Evolutionary conservation across 2,329 filamentous ascomycete species (phyloP).

Genomic region (Colletotrichum spinosum): DNA sequence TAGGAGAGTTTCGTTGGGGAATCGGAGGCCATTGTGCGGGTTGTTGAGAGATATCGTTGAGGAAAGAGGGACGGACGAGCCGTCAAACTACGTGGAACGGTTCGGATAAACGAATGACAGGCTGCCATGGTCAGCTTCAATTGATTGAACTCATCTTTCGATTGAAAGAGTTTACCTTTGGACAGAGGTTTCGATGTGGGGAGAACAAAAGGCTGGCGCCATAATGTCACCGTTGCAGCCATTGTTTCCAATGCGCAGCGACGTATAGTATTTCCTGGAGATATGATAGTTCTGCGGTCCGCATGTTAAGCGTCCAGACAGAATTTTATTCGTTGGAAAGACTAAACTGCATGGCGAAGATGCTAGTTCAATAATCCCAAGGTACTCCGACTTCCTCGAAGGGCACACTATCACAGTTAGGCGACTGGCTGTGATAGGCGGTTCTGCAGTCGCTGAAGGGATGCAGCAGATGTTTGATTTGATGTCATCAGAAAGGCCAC

Average conservation of each 20-base stretch:
- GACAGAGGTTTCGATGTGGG: slow-evolving; percentile 6
- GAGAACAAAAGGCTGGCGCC: slow-evolving; percentile 34
- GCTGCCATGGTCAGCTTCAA: slow-evolving; percentile 4
- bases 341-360: slow-evolving; percentile 18
- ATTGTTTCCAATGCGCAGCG: slow-evolving; percentile 37
- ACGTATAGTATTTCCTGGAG: slow-evolving; percentile 34
- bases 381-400: slow-evolving; percentile 2
- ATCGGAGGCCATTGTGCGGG: slow-evolving; percentile 28
- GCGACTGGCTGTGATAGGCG: not conserved
- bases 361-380: not conserved
- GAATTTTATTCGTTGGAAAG: slow-evolving; percentile 3
- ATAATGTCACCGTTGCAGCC: slow-evolving; percentile 34
- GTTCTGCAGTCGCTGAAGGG: slow-evolving; percentile 13
- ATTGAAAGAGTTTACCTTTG: slow-evolving; percentile 5
- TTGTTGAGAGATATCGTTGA: slow-evolving; percentile 19
- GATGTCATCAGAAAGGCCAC: slow-evolving; percentile 17
- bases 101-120: not conserved
- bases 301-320: slow-evolving; percentile 30
- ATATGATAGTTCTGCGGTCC: slow-evolving; percentile 36
- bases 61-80: slow-evolving; percentile 11
- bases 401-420: slow-evolving; percentile 15
- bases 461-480: slow-evolving; percentile 9
- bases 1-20: slow-evolving; percentile 65
- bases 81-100: slow-evolving; percentile 9
- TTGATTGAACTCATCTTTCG: too few relatives aligned